These are phyloP conservation scores for Colletotrichum liriopes DNA, from an alignment of 2,329 filamentous ascomycete species.

Conservation along the genomic window DNA sequence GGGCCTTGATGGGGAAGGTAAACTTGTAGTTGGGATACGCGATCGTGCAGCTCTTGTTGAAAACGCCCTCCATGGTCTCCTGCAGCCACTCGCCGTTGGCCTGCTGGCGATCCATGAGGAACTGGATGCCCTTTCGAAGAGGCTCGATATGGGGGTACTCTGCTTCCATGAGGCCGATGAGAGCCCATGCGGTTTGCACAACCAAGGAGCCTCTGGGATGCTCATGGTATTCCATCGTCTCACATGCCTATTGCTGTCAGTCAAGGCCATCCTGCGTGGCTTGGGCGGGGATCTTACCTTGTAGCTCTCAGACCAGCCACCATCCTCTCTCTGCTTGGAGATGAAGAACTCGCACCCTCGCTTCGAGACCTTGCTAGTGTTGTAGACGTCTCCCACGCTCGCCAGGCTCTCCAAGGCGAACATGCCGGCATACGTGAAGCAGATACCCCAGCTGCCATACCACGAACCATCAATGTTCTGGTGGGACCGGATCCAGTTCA, in stretches of 20 bases:
- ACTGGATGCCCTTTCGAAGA: conserved; percentile 80
- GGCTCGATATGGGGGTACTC: conserved; percentile 82
- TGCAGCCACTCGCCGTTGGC: conserved; percentile 94
- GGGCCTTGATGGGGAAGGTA: conserved; percentile 91
- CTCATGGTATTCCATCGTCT: conserved; percentile 81
- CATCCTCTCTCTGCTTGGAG: conserved; percentile 87
- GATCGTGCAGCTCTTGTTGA: conserved; percentile 99
- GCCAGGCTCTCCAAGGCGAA: conserved; percentile 92
- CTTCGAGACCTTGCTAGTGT: conserved; percentile 78
- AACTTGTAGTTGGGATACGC: conserved; percentile 99
- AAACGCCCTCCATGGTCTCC: conserved; percentile 96
- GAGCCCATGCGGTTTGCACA: conserved; percentile 94
- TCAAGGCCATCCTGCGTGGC: conserved; percentile 13
- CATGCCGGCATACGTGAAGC: conserved; percentile 97
- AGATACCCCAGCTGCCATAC: conserved; percentile 99
- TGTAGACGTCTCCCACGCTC: conserved; percentile 85
- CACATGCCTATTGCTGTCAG: conserved; percentile 73
- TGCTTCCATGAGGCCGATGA: conserved; percentile 86
- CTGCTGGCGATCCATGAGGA: conserved; percentile 90
- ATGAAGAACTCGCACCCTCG: conserved; percentile 90
- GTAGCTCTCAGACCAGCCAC: conserved; percentile 98
- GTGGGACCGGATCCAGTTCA: conserved; percentile 85
- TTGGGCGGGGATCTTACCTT: conserved; percentile 61
- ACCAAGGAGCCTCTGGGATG: conserved; percentile 86
- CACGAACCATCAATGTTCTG: conserved; percentile 90